Base-by-base conservation (phyloP, 768 basidiomycete species). In the Brasilioporus rufonigricans region DNA sequence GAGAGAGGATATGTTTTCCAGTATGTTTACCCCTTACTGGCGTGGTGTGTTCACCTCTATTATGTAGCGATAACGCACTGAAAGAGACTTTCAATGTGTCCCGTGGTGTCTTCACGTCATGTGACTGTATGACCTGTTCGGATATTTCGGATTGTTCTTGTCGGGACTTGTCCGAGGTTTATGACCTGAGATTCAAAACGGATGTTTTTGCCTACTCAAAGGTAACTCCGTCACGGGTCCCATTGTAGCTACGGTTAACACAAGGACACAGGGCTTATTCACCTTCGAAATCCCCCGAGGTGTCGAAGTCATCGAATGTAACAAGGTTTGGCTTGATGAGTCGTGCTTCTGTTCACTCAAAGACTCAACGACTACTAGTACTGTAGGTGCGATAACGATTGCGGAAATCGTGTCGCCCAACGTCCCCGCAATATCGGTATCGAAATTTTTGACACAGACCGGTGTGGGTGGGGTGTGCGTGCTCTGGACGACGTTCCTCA, bases 401-500 rank as follows among this genome's bases (percentile, higher is more conserved):
- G 87, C 59, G 69, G 60, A 3, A 89, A 88, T 60, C 81, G 86
- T 21, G 80, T 87, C 8, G 81, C 80, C 3, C 87, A 89, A 57
- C 68, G 57, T 26, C 80, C 85, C 8, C 77, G 87, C 26, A 72
- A 81, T 43, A 58, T 83, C 12, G 73, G 79, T 3, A 74, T 89
- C 10, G 81, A 87, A 58, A 67, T 89, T n/a, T 88, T 88, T 76
- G 81, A 85, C 58, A 89, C 87, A 0, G 35, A 50, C 5, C 63
- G 71, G 19, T 72, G 78, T 52, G 87, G 87, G 4, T 89, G 86
- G 87, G 87, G 87, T 8, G 85, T 79, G 3, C 74, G 85, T n/a
- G 67, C 81, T 0, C 59, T 74, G 7, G 58, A 63, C 0, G 61
- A 71, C 26, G 58, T 89, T 1, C 67, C 68, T 21, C 68, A 53